Percentiles rank a stretch among this genome's conserved stretches.
phyloP scores from a whole-genome alignment of 768 basidiomycete genomes.

The Punctularia strigosozonata region DNA sequence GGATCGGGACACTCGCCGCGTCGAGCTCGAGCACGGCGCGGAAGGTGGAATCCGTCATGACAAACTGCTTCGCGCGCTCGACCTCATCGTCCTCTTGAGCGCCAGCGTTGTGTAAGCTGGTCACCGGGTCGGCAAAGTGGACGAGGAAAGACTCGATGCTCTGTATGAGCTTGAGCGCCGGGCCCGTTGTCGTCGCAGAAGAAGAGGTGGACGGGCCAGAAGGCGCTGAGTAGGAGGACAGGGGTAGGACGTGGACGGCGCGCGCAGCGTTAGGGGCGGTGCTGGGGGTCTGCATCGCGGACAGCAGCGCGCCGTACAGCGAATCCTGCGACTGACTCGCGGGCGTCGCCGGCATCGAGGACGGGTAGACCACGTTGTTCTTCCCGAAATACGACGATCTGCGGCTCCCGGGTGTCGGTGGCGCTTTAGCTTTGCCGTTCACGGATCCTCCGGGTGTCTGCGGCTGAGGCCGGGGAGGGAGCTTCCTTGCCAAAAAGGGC shows the following conservation, averaged over 20 bases:
- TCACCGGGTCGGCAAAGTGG: slow-evolving; percentile 18
- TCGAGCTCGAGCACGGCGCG: slow-evolving; percentile 10
- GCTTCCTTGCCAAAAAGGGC: slow-evolving; percentile 20
- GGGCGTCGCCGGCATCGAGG: slow-evolving; percentile 11
- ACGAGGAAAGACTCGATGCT: slow-evolving; percentile 26
- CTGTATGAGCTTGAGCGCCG: slow-evolving; percentile 21
- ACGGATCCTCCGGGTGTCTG: no score
- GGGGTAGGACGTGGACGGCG: slow-evolving; percentile 21
- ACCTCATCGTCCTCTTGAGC: slow-evolving; percentile 6
- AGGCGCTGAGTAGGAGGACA: slow-evolving; percentile 4
- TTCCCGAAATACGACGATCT: background rate
- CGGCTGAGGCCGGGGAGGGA: slow-evolving; percentile 4
- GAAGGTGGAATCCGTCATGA: slow-evolving; percentile 17
- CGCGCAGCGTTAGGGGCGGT: slow-evolving; percentile 11
- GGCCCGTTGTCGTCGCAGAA: no score
- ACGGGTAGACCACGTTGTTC: slow-evolving; percentile 10
- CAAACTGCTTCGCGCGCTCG: slow-evolving; percentile 16
- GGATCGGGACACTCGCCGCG: slow-evolving; percentile 12
- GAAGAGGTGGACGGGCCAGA: slow-evolving; percentile 10
- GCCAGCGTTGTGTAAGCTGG: slow-evolving; percentile 1
- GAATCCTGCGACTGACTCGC: slow-evolving; percentile 11
- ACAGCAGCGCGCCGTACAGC: slow-evolving; percentile 3
- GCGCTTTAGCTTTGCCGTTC: no score
- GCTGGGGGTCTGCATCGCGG: background rate
- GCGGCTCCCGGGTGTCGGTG: slow-evolving; percentile 5